Conservation (phyloP, 371 early-diverging fungal species). For the Lichtheimia ramosa region DNA sequence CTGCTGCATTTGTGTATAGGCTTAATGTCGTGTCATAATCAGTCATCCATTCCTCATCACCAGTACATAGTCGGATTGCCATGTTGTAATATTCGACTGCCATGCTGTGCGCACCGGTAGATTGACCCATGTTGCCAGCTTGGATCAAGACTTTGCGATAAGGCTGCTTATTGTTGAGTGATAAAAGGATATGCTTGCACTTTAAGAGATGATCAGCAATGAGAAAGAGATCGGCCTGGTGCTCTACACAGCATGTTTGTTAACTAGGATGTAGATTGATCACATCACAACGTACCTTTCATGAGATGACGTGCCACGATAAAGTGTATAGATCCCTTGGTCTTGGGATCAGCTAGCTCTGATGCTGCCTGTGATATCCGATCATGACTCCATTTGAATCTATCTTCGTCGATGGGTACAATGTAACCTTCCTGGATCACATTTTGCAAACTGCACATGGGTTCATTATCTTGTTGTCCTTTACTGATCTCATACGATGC, state of each 20-base stretch:
- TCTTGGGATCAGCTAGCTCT: conserved; percentile 33
- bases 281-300: conserved; percentile 9
- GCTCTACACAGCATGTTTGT: conserved; percentile 3
- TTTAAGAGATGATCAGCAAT: conserved; percentile 43
- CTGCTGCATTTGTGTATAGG: conserved; percentile 32
- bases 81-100: conserved; percentile 29
- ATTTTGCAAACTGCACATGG: conserved; percentile 43
- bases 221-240: conserved; percentile 22
- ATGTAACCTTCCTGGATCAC: conserved; percentile 48
- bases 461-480: conserved; percentile 1
- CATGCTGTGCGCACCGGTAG: conserved; percentile 43
- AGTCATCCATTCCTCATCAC: conserved; percentile 17
- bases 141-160: conserved; percentile 30
- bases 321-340: conserved; percentile 34
- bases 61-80: conserved; percentile 24
- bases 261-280: no score
- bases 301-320: conserved; percentile 33
- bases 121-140: conserved; percentile 33
- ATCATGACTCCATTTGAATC: conserved; percentile 48
- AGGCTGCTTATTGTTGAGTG: conserved; percentile 16
- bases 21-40: conserved; percentile 22
- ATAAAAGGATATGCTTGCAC: conserved; percentile 21
- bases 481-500: no score
- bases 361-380: conserved; percentile 48
- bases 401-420: conserved; percentile 38